Base-by-base conservation (phyloP, 176 grass and related monocot genomes). In the Eragrostis nindensis region DNA sequence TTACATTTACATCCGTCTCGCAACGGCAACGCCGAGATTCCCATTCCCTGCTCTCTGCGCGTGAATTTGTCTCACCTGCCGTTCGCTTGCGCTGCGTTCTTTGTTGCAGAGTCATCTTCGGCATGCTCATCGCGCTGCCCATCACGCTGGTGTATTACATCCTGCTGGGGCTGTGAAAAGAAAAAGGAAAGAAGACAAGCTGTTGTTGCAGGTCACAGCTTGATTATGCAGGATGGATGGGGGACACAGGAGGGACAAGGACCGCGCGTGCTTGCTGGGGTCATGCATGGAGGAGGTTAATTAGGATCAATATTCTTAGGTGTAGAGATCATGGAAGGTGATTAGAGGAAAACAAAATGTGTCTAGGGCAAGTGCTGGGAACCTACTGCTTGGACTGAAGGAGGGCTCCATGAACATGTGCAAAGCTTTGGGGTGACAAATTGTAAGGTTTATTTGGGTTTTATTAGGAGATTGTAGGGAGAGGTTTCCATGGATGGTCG, bases 111-210 rank as follows among this genome's bases (percentile, higher is more conserved):
- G 94, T 97, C 49, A 97, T 97, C 75, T 97, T 97, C 76, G 94
- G 94, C 87, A 97, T 97, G 94, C 84, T 97, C 69, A 91, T 97
- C 66, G 94, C 94, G 46, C 80, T 97, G 84, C 94, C 94, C 73
- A 97, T 97, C 82, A 97, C 94, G 77, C 83, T 97, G 44, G 76
- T 97, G 68, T 97, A 97, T 79, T 97, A 97, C 91, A 97, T 97
- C 87, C 65, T 93, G 57, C 84, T 97, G 32, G 94, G 88, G 9
- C 91, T 97, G 68, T 97, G 49, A 83, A 50, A 9, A 43, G n/a
- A 30, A 57, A 61, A 27, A 27, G 21, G 57, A 27, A 59, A 53
- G 17, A 53, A 19, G 42, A 36, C 66, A 84, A 48, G 45, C 17
- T 21, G 72, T 6, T 32, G 60, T 8, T 38, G 68, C 68, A 56